phyloP scores from a whole-genome alignment of 768 basidiomycete species.

The Crepidotus variabilis region DNA sequence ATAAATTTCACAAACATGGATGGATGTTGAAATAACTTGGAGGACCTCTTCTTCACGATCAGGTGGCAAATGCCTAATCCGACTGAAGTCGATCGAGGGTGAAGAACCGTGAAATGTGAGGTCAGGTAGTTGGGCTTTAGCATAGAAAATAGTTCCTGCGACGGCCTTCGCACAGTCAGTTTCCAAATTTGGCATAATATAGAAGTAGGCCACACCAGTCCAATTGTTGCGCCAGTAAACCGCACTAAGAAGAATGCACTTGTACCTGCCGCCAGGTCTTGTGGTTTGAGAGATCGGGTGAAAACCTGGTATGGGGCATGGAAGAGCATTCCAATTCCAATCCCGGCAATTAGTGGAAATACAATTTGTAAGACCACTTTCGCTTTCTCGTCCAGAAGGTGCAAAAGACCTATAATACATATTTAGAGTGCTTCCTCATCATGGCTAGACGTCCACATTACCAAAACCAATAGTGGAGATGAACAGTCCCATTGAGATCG shows the following conservation, averaged over 20 bases:
- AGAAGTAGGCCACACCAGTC: constrained; percentile 50
- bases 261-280: constrained; percentile 73
- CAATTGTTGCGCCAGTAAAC: constrained; percentile 82
- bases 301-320: constrained; percentile 85
- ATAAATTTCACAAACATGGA: constrained; percentile 43
- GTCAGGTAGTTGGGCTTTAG: constrained; percentile 49
- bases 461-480: constrained; percentile 74
- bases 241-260: constrained; percentile 86
- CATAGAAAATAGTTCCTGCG: constrained; percentile 72
- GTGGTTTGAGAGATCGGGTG: constrained; percentile 56
- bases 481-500: constrained; percentile 60
- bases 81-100: constrained; percentile 53
- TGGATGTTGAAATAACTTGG: constrained; percentile 53
- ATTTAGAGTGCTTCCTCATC: constrained; percentile 13
- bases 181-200: constrained; percentile 1
- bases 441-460: constrained; percentile 24
- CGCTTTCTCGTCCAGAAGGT: constrained; percentile 53
- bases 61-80: constrained; percentile 42
- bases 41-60: constrained; percentile 44
- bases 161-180: constrained; percentile 49
- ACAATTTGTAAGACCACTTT: constrained; percentile 38
- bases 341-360: constrained; percentile 70
- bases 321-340: constrained; percentile 81
- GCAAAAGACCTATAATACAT: constrained; percentile 56
- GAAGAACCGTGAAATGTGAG: constrained; percentile 36